A percentile compares a stretch with the other conserved stretches of the same genome.
Conservation (phyloP, 2,329 filamentous ascomycete species). For the Colletotrichum sojae region DNA sequence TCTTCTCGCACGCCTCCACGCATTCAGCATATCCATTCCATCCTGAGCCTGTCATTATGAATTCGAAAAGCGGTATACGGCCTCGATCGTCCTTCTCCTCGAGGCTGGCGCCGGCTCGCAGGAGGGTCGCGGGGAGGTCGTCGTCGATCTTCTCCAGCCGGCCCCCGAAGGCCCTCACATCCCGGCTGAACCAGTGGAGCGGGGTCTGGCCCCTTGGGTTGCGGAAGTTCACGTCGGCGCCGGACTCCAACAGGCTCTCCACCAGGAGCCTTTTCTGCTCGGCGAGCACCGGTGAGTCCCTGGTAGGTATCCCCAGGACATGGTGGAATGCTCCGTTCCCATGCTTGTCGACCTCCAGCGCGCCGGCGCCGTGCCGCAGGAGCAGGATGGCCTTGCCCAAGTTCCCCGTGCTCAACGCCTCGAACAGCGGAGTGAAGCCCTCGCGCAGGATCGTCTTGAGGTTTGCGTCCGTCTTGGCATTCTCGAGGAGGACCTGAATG, state of each 20-base stretch:
- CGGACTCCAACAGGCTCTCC: constrained; percentile 37
- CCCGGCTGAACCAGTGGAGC: constrained; percentile 17
- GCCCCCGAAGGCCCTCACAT: not conserved
- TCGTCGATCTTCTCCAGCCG: not conserved
- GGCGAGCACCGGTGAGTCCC: not conserved
- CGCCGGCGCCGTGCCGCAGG: constrained; percentile 40
- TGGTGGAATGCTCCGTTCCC: constrained; percentile 43
- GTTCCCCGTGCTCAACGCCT: not conserved
- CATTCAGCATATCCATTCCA: not conserved
- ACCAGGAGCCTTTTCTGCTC: not conserved
- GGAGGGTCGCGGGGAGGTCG: constrained; percentile 15
- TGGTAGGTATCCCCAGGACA: not conserved
- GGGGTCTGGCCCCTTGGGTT: constrained; percentile 42
- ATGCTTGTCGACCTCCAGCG: constrained; percentile 38
- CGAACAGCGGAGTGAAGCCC: not conserved
- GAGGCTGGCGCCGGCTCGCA: constrained; percentile 34
- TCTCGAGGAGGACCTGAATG: constrained; percentile 4
- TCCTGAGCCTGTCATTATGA: not conserved
- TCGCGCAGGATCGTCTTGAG: not conserved
- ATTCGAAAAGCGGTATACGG: constrained; percentile 34
- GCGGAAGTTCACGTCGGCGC: constrained; percentile 45
- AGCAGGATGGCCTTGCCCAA: constrained; percentile 18
- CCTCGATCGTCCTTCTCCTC: constrained; percentile 41
- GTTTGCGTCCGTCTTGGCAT: not conserved
- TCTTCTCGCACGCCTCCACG: not conserved